Base-by-base conservation (phyloP, 2,329 filamentous ascomycete genomes). In the Pseudogymnoascus sp. region DNA sequence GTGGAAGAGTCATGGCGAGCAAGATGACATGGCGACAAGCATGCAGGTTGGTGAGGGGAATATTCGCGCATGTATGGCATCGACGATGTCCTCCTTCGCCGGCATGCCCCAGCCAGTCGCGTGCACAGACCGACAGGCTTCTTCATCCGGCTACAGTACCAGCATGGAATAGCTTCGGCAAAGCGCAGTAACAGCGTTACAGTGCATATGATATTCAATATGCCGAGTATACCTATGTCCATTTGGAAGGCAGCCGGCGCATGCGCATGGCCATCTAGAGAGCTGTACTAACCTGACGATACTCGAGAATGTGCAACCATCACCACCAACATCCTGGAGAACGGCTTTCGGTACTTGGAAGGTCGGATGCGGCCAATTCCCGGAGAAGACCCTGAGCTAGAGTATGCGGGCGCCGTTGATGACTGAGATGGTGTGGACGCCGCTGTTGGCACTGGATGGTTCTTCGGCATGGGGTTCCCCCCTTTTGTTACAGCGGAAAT, bases 341-440 rank as follows among this genome's bases (percentile, higher is more conserved):
- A 33, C 49, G 49, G 29, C 49, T 55, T 55, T 55, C 49, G 49
- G 49, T 55, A 55, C 49, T 55, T 55, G 49, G 10, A 55, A 35
- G 29, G 49, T 55, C 14, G 49, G 49, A 55, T 55, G 29, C 49
- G 33, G 49, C 49, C 49, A 55, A 55, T 55, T 55, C 49, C 49
- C 49, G 49, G 29, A 19, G 49, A 19, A n/a, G 49, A 55, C 49
- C 49, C 49, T 55, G 49, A 33, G 49, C 49, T 55, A 55, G 49
- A 55, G 5, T 33, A 55, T 33, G 49, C 49, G 49, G 49, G 49
- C 29, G 49, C 49, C 29, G 49, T 33, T 55, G 49, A 55, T 55
- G 49, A 55, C 49, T 52, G 45, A 52, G 45, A 52, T 52, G 45
- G 45, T 52, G 45, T 52, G 45, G 4, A 16, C 23, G 10, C 8